Base-by-base conservation (phyloP, 2,329 filamentous ascomycete species). In the Nigrograna mackinnonii region DNA sequence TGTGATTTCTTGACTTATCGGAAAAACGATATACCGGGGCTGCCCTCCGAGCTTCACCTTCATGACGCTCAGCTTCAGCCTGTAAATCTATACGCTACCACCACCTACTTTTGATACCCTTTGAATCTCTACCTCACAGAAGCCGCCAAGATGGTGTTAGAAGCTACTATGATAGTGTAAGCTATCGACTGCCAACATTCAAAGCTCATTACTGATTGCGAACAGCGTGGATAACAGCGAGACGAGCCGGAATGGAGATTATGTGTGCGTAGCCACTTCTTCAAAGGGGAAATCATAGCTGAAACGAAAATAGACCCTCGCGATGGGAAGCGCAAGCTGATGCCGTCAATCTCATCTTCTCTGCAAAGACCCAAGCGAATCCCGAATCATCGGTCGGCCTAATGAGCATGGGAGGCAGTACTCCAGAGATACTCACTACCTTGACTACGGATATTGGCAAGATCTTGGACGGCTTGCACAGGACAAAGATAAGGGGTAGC, bases 401-500 rank as follows among this genome's bases (percentile, higher is more conserved):
- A 52, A 96, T 99, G 91, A 96, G 90, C 73, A 97, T 97, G 92
- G 94, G 90, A 52, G 94, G 92, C 63, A 92, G 89, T 66, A 91
- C 91, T n/a, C 94, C 94, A 36, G 92, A 97, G 74, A 92, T 99
- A 52, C 83, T 99, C 52, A 95, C 94, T 44, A 99, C 94, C 22
- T 83, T 97, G 67, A 97, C 94, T 40, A 92, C 90, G 46, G 95
- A 99, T 71, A 90, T 94, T 66, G 94, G 94, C 71, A 94, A 95
- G 77, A 90, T 99, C 59, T 79, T 97, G 52, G 89, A 95, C 50
- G 71, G 92, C 92, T 73, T 85, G 87, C 63, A 99, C 89, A 49
- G 66, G 47, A 67, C 66, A 22, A 96, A 96, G 80, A 96, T 99
- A 72, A 85, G 87, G 58, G 94, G 95, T 49, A 85, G 83, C 39